phyloP scores from a whole-genome alignment of 2,329 filamentous ascomycete species.

The Zalaria obscura region DNA sequence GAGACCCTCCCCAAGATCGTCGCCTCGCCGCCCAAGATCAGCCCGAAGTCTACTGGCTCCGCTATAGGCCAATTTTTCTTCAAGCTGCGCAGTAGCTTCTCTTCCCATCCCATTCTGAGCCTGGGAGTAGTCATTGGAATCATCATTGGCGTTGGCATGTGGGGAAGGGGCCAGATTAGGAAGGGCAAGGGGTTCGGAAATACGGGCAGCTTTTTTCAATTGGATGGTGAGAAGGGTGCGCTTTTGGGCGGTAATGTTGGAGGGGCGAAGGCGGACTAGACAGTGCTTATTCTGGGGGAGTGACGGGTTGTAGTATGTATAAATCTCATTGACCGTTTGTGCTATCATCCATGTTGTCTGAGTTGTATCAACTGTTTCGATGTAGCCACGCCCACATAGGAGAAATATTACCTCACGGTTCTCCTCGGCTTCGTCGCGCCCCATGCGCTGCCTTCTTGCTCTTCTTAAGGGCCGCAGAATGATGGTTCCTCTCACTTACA shows the following conservation, averaged over 20 bases:
- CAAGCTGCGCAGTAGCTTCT: conserved; percentile 23
- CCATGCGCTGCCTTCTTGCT: no score
- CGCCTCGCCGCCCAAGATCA: conserved; percentile 53
- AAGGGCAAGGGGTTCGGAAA: conserved; percentile 26
- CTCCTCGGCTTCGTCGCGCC: no score
- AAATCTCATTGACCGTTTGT: no score
- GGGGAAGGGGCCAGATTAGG: conserved; percentile 16
- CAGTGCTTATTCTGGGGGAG: background rate
- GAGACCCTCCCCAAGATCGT: conserved; percentile 68
- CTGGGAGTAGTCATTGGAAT: conserved; percentile 44
- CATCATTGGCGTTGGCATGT: conserved; percentile 11
- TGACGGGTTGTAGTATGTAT: no score
- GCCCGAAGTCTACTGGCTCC: conserved; percentile 63
- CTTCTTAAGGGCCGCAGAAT: no score
- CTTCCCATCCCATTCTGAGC: conserved; percentile 30
- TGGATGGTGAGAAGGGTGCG: conserved; percentile 56
- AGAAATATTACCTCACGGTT: no score
- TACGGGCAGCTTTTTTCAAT: conserved; percentile 45
- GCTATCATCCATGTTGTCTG: no score
- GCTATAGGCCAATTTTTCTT: conserved; percentile 55
- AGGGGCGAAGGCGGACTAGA: conserved; percentile 13
- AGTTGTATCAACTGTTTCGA: no score
- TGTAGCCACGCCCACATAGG: no score
- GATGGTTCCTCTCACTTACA: no score
- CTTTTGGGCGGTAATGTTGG: conserved; percentile 41